Evolutionary conservation across 768 basidiomycete genomes (phyloP), one percentile per base, ranked within the genome.

Genomic region (Mycena sanguinolenta): DNA sequence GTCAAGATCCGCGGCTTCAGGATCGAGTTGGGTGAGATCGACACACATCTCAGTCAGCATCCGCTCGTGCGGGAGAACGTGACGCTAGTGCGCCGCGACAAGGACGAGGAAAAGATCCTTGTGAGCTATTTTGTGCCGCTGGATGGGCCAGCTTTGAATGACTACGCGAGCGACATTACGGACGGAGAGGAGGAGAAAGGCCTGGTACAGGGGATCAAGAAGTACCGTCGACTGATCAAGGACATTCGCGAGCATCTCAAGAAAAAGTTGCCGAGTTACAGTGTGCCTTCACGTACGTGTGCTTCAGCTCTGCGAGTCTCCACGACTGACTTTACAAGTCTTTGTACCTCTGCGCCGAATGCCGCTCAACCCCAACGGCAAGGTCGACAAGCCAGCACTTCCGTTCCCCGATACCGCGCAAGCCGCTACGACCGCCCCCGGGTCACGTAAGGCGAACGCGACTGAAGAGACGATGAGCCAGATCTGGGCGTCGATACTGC

Each of bases 1-100:
- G 95, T 99, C 83, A 99, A 99, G 84, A 99, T 99, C 80, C 94
- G 98, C 63, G 98, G 98, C 2, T 99, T 99, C 91, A 88, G 98
- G 28, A 99, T 99, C 76, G 98, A 99, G 79, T 88, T 99, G 9
- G 97, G 97, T 19, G 98, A 99, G 80, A 98, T 99, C 73, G 98
- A 99, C 79, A 98, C 95, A 0, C 92, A 97, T 82, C 90, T 99
- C 65, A 94, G 93, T 75, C 92, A 96, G 76, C 97, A 99, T 78
- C 93, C 95, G 10, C 88, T 95, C 23, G 90, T 99, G 3, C 86
- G 97, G n/a, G 98, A 99, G 83, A 99, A 99, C 79, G 97, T 99
- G 61, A 99, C 98, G 2, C 88, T 99, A 44, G 97, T 99, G 52
- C 85, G 97, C 74, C 86, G 97, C 79, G 97, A 99, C 84, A 99